phyloP scores from a whole-genome alignment of 2,329 filamentous ascomycete species.

The Scopulariopsis brevicaulis region DNA sequence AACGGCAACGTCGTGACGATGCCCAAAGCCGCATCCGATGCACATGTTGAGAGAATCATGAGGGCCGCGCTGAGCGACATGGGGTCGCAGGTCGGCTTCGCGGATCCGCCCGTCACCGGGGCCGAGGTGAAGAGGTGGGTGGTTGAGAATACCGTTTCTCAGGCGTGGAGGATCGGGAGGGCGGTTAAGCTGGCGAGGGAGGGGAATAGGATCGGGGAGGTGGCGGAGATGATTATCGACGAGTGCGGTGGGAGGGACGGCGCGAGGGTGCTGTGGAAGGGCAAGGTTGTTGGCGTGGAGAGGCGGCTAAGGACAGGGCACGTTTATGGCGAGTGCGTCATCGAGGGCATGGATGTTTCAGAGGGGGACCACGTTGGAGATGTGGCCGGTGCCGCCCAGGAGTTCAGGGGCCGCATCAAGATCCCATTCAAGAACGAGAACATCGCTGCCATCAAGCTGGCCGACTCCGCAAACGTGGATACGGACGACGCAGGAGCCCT shows the following conservation, averaged over 20 bases:
- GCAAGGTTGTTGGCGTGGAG: slow-evolving; percentile 52
- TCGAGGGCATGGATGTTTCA: slow-evolving; percentile 14
- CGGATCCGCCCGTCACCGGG: slow-evolving; percentile 35
- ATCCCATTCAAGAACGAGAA: slow-evolving; percentile 69
- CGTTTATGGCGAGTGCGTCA: slow-evolving; percentile 46
- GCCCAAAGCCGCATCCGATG: slow-evolving; percentile 31
- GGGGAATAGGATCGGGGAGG: slow-evolving; percentile 31
- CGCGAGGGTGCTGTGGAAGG: slow-evolving; percentile 48
- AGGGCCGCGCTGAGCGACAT: slow-evolving; percentile 41
- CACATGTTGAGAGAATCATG: slow-evolving; percentile 35
- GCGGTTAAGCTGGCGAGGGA: slow-evolving; percentile 12
- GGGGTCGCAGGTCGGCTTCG: slow-evolving; percentile 38
- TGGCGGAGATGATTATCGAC: slow-evolving; percentile 46
- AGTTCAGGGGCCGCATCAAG: slow-evolving; percentile 27
- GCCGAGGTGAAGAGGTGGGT: slow-evolving; percentile 37
- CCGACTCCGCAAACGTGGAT: neutral
- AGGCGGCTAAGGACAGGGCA: slow-evolving; percentile 43
- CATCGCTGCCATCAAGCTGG: slow-evolving; percentile 40
- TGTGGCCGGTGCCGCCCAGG: neutral
- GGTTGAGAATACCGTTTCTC: slow-evolving; percentile 39
- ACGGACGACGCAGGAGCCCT: neutral
- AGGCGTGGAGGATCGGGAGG: slow-evolving; percentile 47
- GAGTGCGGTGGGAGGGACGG: slow-evolving; percentile 42
- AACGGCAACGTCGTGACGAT: slow-evolving; percentile 39
- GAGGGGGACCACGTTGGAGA: slow-evolving; percentile 25